Conservation (phyloP, 2,329 filamentous ascomycete species). For the Endoconidiophora polonica region DNA sequence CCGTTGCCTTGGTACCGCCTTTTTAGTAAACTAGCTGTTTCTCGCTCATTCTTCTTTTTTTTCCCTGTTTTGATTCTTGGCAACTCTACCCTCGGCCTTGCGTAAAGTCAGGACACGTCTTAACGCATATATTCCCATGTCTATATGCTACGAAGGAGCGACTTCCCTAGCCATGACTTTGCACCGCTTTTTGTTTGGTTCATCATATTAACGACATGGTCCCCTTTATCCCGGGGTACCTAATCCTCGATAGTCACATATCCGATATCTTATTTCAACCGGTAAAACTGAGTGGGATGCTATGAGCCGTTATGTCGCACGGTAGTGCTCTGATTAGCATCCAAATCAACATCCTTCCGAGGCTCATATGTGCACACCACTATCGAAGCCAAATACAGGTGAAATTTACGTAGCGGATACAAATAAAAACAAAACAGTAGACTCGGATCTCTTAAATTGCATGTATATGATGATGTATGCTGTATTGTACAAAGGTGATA, state of each 20-base stretch:
- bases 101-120: too few species aligned
- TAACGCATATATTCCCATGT: too few species aligned
- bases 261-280: slow-evolving; percentile 45
- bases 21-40: too few species aligned
- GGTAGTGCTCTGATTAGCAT: slow-evolving; percentile 14
- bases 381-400: too few species aligned
- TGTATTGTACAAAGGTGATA: not conserved
- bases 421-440: too few species aligned
- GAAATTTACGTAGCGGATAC: too few species aligned
- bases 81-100: too few species aligned
- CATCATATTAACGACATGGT: not conserved
- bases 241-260: slow-evolving; percentile 30
- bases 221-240: not conserved
- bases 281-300: slow-evolving; percentile 50
- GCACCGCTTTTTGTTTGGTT: not conserved
- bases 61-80: not conserved
- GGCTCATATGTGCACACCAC: too few species aligned
- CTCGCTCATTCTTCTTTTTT: not conserved
- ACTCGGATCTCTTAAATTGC: too few species aligned
- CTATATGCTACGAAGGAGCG: not conserved
- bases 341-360: too few species aligned
- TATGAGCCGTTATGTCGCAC: slow-evolving; percentile 40
- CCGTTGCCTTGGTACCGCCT: too few species aligned
- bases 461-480: not conserved
- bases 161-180: not conserved